Percentiles rank a stretch among this genome's conserved stretches.
phyloP scores from a whole-genome alignment of 345 rosid species.

The Brassica cretica region DNA sequence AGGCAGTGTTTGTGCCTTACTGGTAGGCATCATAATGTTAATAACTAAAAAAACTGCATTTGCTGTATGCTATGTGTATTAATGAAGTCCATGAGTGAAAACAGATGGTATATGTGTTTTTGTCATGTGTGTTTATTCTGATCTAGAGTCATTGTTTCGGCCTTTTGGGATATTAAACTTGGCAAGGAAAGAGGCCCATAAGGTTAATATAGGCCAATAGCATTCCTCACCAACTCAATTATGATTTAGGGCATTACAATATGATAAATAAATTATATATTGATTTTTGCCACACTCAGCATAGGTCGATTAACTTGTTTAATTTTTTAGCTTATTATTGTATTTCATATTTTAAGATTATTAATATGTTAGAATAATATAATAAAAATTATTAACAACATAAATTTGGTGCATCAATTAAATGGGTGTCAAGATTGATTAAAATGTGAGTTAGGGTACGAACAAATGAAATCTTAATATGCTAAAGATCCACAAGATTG shows the following conservation, averaged over 20 bases:
- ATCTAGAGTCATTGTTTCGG: not conserved
- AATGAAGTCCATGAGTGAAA: not conserved
- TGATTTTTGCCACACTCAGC: not conserved
- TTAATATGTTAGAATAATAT: not conserved
- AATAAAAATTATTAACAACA: not conserved
- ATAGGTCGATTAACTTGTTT: not conserved
- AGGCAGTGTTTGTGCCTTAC: conserved; percentile 89
- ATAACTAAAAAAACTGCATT: no score
- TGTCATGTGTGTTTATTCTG: not conserved
- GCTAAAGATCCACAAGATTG: conserved; percentile 6
- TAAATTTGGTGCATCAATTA: not conserved
- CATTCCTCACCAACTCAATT: not conserved
- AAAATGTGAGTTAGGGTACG: not conserved
- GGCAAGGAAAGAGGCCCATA: conserved; percentile 12
- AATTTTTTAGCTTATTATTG: not conserved
- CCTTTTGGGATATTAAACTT: not conserved
- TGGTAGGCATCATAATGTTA: conserved; percentile 52
- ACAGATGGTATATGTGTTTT: not conserved
- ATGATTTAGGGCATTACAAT: not conserved
- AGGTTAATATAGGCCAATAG: conserved; percentile 3
- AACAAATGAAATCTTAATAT: not conserved
- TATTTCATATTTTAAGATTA: not conserved
- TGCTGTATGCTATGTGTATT: not conserved
- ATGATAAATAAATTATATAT: not conserved
- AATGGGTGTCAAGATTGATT: not conserved